Evolutionary conservation across 2,329 filamentous ascomycete genomes (phyloP).

Genomic region (Fusarium cicatricum): DNA sequence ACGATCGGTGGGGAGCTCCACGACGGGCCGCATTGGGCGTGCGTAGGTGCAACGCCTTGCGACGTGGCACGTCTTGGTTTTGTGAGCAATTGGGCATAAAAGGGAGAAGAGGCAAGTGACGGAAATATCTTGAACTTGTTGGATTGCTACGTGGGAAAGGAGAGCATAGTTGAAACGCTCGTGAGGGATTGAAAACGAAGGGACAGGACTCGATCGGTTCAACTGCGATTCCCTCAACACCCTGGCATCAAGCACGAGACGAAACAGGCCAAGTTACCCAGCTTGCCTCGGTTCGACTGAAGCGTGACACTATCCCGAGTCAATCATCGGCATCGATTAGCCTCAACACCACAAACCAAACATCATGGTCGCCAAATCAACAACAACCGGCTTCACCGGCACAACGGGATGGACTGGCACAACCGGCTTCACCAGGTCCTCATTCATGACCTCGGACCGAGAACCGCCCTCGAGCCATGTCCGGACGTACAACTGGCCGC

Average conservation of each 20-base stretch:
- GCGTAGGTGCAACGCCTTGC: constrained; percentile 9
- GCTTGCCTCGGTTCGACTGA: neutral
- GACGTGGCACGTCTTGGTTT: constrained; percentile 34
- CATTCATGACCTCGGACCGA: constrained; percentile 53
- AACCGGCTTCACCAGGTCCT: constrained; percentile 47
- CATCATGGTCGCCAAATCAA: constrained; percentile 43
- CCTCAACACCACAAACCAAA: neutral
- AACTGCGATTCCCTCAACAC: neutral
- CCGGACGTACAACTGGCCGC: constrained; percentile 73
- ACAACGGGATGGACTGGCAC: constrained; percentile 30
- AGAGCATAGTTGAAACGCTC: neutral
- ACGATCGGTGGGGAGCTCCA: constrained; percentile 28
- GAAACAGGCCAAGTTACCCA: neutral
- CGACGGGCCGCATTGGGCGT: neutral
- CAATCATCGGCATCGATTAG: neutral
- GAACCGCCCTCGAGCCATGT: constrained; percentile 53
- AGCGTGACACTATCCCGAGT: neutral
- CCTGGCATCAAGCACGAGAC: neutral
- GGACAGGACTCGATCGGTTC: neutral
- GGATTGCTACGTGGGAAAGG: neutral
- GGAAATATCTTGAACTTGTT: neutral
- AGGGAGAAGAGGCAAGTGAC: neutral
- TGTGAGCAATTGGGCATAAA: constrained; percentile 10
- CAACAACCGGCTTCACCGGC: constrained; percentile 44
- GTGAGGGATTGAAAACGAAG: neutral